These are phyloP conservation scores for Ogataea haglerorum DNA, from an alignment of 805 yeast genomes.

Conservation along the genomic window DNA sequence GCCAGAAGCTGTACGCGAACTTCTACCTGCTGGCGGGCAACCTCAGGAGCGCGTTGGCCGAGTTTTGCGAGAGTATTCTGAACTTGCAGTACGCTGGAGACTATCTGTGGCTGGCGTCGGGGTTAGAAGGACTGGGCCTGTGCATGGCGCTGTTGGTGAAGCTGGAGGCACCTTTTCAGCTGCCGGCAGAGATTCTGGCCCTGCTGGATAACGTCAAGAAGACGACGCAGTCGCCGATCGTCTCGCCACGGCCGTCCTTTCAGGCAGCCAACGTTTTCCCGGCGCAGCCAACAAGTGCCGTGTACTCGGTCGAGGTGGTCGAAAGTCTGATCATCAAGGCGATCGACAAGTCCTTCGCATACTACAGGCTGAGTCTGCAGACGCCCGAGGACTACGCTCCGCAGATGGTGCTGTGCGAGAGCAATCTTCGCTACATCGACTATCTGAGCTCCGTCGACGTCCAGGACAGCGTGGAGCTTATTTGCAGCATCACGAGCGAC, in stretches of 20 bases:
- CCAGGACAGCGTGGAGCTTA: conserved; percentile 42
- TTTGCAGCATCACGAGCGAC: conserved; percentile 46
- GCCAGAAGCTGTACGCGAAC: conserved; percentile 70
- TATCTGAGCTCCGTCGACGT: conserved; percentile 52
- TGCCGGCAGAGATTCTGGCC: conserved; percentile 35
- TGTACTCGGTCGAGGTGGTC: conserved; percentile 23
- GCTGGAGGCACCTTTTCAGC: conserved; percentile 48
- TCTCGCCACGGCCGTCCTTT: conserved; percentile 50
- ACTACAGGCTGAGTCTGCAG: conserved; percentile 48
- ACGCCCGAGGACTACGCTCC: conserved; percentile 78
- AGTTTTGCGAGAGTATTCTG: conserved; percentile 69
- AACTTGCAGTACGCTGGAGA: conserved; percentile 64
- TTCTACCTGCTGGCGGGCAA: conserved; percentile 80
- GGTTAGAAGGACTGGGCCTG: conserved; percentile 78
- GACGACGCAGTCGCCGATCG: conserved; percentile 28
- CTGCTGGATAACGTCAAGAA: conserved; percentile 27
- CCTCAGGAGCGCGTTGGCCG: conserved; percentile 62
- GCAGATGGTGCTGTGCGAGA: conserved; percentile 71
- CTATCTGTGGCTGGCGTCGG: conserved; percentile 81
- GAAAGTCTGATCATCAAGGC: conserved; percentile 39
- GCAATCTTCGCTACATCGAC: conserved; percentile 59
- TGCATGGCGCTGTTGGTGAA: conserved; percentile 59
- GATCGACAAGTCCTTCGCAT: conserved; percentile 38
- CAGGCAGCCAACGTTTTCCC: conserved; percentile 23
- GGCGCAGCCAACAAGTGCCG: conserved; percentile 6